Base-by-base conservation (phyloP, 2,329 filamentous ascomycete genomes). In the Arthrobotrys megalospora region DNA sequence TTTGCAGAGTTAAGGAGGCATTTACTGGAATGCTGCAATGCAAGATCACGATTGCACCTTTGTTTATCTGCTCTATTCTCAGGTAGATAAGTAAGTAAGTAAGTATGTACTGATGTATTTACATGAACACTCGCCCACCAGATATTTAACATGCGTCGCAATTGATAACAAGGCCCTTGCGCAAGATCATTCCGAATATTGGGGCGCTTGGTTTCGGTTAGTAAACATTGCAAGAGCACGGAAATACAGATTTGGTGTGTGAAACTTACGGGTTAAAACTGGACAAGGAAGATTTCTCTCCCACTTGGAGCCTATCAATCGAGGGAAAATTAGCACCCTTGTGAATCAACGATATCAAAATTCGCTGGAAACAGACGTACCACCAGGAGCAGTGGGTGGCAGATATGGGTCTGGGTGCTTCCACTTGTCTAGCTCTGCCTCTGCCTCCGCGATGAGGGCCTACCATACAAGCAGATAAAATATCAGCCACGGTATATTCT, bases 381-480 rank as follows among this genome's bases (percentile, higher is more conserved):
- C 96, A 88, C 96, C 96, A 10, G 96, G 96, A 45, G 96, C 95
- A 48, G 93, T 97, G 12, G 96, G 96, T 80, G 91, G 90, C 81
- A 89, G 88, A 84, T 97, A 98, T 36, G 96, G 94, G 84, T 99
- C 96, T 2, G 96, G 96, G 83, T 99, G 96, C 86, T 98, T 98
- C 95, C 95, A 99, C 85, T 91, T 92, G 83, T 96, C 90, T 80
- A 99, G 87, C 76, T 97, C 84, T 81, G 91, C 91, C 85, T 98
- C 94, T 3, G 96, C 95, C 86, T 97, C 94, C 79, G 90, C 89
- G 81, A 98, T 88, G 75, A 99, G 85, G 62, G 90, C 90, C 96
- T 99, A 81, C 41, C 60, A 16, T 62, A 19, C n/a, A 34, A 36
- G 28, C 6, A 19, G 24, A 48, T 24, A 24, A 19, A n/a, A 36